Conservation (phyloP, 148 eudicot genomes). For the Diospyros lotus region DNA sequence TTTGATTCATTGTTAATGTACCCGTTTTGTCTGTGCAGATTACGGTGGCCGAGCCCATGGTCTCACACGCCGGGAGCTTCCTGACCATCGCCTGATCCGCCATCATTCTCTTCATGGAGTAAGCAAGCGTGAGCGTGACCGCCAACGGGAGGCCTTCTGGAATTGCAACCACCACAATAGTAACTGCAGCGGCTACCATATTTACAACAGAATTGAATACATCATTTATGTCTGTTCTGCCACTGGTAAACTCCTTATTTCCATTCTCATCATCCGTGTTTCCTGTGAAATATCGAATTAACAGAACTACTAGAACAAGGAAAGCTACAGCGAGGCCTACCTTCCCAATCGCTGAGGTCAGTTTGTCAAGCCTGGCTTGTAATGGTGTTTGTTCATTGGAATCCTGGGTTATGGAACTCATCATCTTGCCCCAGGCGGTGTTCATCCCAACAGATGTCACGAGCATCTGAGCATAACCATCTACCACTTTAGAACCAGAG, state of each 20-base stretch:
- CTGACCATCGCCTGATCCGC: slow-evolving; percentile 89
- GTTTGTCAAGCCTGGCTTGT: slow-evolving; percentile 60
- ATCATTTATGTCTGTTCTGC: slow-evolving; percentile 29
- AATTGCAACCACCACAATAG: slow-evolving; percentile 86
- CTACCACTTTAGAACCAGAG: slow-evolving; percentile 81
- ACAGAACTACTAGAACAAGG: slow-evolving; percentile 60
- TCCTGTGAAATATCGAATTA: slow-evolving; percentile 78
- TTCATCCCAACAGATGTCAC: slow-evolving; percentile 75
- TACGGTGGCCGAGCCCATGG: slow-evolving; percentile 91
- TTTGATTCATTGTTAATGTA: slow-evolving; percentile 72
- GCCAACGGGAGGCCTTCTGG: slow-evolving; percentile 90
- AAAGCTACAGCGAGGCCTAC: slow-evolving; percentile 67
- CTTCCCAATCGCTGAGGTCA: slow-evolving; percentile 77
- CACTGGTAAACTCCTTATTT: slow-evolving; percentile 29
- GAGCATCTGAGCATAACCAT: slow-evolving; percentile 67
- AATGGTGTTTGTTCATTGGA: slow-evolving; percentile 61
- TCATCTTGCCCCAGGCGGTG: slow-evolving; percentile 84
- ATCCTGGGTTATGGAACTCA: slow-evolving; percentile 70
- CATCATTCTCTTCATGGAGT: slow-evolving; percentile 93
- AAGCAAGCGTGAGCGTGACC: slow-evolving; percentile 83
- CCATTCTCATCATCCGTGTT: slow-evolving; percentile 49
- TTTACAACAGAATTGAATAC: slow-evolving; percentile 49
- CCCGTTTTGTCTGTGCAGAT: slow-evolving; percentile 88
- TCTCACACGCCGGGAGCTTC: slow-evolving; percentile 83
- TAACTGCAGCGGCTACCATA: slow-evolving; percentile 63